These are phyloP conservation scores for Fusarium haematococcum DNA, from an alignment of 2,329 filamentous ascomycete genomes.

Conservation along the genomic window DNA sequence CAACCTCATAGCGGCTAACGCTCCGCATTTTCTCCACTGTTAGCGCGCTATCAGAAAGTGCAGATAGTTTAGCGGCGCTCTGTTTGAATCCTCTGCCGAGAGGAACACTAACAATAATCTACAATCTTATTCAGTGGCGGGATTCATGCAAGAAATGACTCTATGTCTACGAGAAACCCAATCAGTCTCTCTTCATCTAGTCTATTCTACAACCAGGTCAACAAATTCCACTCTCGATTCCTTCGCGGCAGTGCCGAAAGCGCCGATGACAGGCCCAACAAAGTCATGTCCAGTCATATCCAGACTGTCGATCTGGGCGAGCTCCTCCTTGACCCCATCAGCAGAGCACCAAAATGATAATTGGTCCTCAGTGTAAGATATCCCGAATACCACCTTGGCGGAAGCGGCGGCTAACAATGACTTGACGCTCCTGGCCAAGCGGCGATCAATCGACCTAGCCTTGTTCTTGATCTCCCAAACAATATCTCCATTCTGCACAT, in stretches of 20 bases:
- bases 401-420: background rate
- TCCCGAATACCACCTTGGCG: background rate
- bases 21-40: background rate
- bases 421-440: background rate
- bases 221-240: background rate
- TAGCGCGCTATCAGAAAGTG: background rate
- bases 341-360: background rate
- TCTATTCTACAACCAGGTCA: background rate
- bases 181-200: background rate
- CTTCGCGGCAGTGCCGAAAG: background rate
- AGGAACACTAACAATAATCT: background rate
- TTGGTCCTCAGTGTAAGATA: background rate
- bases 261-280: background rate
- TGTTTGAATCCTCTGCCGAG: background rate
- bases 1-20: background rate
- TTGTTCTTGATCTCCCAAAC: background rate
- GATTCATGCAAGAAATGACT: background rate
- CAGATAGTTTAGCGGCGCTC: background rate
- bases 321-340: background rate
- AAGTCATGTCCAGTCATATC: background rate
- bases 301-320: background rate
- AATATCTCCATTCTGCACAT: background rate
- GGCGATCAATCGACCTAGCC: background rate
- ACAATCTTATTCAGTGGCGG: background rate
- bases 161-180: background rate